Base-by-base conservation (phyloP, 768 basidiomycete species). In the Pholiota molesta region DNA sequence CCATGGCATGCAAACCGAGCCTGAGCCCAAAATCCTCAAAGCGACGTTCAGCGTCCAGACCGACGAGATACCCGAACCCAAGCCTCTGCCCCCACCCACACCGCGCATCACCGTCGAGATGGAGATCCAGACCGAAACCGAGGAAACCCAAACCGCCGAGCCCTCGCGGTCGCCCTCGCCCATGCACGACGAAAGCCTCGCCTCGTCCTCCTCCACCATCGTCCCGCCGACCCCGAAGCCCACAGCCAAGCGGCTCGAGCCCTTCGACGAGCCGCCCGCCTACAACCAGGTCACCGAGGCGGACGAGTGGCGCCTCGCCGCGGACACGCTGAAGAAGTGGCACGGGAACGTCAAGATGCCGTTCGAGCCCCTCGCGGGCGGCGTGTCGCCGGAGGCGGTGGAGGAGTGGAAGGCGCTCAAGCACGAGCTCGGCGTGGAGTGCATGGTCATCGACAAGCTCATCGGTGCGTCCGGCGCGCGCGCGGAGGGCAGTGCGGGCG, bases 331-430 rank as follows among this genome's bases (percentile, higher is more conserved):
- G 56, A 86, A 81, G 69, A 86, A 88, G 61, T 91, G 88, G 85
- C 92, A 94, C 69, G 79, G 79, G 2, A 90, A 89, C 35, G 79
- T 83, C 17, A 78, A 80, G 45, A 68, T 82, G 59, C 79, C 81
- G 10, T 73, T 81, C 56, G 74, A 77, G 51, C 71, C 77, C 17
- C 68, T 79, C 17, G 73, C 80, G 5, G 83, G 82, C 3, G 88
- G 87, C 11, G 76, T 94, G 28, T 86, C 91, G 4, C 81, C 84
- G 56, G 91, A 92, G 37, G 78, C 85, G 1, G 72, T 82, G 23
- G 90, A 89, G 64, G 91, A 92, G 65, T 94, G 92, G 93, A 86
- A 85, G 65, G 82, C 87, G 7, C 76, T 94, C 57, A 92, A 94
- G 74, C 85, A 85, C 28, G 91, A 94, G 70, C 80, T 94, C 10